phyloP scores from a whole-genome alignment of 1,139 yeast species.

The Spathaspora sp. region DNA sequence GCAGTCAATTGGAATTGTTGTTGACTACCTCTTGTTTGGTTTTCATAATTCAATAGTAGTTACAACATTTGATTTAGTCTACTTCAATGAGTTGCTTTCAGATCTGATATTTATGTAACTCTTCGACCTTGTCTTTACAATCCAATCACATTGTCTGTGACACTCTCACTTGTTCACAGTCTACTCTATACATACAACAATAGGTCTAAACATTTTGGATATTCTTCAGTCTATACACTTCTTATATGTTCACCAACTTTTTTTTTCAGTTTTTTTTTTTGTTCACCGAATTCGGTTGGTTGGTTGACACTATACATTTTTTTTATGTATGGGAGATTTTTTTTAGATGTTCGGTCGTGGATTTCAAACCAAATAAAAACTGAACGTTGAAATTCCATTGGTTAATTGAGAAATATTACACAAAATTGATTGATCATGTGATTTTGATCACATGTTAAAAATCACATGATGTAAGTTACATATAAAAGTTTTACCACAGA shows the following conservation, averaged over 20 bases:
- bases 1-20: neutral
- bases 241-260: neutral
- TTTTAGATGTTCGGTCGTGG: slow-evolving; percentile 1
- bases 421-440: slow-evolving; percentile 1
- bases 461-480: too few species aligned
- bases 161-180: neutral
- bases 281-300: slow-evolving; percentile 5
- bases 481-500: too few species aligned
- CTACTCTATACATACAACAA: slow-evolving; percentile 26
- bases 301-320: neutral
- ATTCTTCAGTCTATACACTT: slow-evolving; percentile 1
- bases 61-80: too few species aligned
- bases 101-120: neutral
- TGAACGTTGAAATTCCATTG: slow-evolving; percentile 3
- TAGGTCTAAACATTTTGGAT: slow-evolving; percentile 40
- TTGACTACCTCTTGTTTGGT: too few species aligned
- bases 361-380: neutral
- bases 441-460: neutral
- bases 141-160: neutral
- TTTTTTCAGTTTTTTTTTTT: neutral
- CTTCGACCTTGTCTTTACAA: neutral
- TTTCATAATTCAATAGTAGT: too few species aligned
- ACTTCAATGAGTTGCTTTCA: too few species aligned
- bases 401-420: neutral
- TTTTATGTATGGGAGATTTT: neutral